Conservation (phyloP, 805 yeast genomes). For the Ogataea saltuana region DNA sequence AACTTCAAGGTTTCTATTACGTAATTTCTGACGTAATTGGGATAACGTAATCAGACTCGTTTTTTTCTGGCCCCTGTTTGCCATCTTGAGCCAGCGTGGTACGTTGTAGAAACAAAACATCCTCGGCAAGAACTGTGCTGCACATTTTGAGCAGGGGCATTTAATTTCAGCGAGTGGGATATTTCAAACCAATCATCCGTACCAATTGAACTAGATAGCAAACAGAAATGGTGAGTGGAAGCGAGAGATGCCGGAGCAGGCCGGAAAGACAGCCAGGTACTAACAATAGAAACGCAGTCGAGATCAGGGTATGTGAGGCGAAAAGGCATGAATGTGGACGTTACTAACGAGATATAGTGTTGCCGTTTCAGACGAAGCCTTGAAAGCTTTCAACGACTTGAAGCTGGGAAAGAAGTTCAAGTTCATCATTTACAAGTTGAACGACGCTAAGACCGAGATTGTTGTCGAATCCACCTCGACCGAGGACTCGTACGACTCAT, state of each 20-base stretch:
- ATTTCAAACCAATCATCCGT: not conserved
- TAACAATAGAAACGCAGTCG: conserved; percentile 25
- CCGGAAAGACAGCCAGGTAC: conserved; percentile 3
- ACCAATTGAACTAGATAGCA: conserved; percentile 2
- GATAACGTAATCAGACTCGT: not conserved
- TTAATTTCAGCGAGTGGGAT: not conserved
- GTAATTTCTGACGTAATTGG: not conserved
- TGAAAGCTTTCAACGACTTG: conserved; percentile 91
- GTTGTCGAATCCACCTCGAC: conserved; percentile 81
- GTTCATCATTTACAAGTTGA: conserved; percentile 78
- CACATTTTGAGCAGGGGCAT: not conserved
- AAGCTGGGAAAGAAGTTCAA: conserved; percentile 90
- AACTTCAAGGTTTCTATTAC: not conserved
- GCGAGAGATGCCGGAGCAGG: not conserved
- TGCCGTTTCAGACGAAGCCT: conserved; percentile 82
- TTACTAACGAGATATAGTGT: conserved; percentile 49
- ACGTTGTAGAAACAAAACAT: conserved; percentile 9
- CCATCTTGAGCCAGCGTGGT: conserved; percentile 13
- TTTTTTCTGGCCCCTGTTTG: conserved; percentile 8
- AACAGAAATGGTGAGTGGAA: conserved; percentile 1
- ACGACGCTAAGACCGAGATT: conserved; percentile 86
- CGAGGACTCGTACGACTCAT: conserved; percentile 76
- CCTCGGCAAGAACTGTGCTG: conserved; percentile 8
- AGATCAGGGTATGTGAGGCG: conserved; percentile 37
- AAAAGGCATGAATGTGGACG: not conserved